Percentiles rank a stretch among this genome's conserved stretches.
Evolutionary conservation across 2,329 filamentous ascomycete genomes (phyloP).

Genomic region (Colletotrichum tabaci): DNA sequence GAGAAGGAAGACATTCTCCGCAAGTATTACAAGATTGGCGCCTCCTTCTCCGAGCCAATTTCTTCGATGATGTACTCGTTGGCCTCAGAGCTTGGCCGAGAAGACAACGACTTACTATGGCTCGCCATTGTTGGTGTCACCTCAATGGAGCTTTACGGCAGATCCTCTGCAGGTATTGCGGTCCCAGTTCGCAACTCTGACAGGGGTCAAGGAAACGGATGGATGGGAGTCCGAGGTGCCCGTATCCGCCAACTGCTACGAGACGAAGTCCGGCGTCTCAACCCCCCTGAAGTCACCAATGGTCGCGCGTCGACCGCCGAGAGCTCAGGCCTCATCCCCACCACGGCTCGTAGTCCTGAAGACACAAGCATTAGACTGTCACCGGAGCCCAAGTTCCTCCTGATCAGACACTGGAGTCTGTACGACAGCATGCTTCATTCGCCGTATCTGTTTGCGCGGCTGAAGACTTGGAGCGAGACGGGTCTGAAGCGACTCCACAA

Average conservation of each 20-base stretch:
- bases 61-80: constrained; percentile 95
- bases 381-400: constrained; percentile 91
- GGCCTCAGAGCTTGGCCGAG: constrained; percentile 92
- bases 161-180: constrained; percentile 85
- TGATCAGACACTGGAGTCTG: constrained; percentile 96
- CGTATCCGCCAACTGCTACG: constrained; percentile 88
- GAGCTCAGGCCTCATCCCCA: constrained; percentile 86
- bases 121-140: constrained; percentile 93
- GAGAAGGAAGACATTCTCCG: constrained; percentile 84
- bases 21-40: constrained; percentile 88
- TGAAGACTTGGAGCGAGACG: constrained; percentile 94
- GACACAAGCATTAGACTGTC: constrained; percentile 94
- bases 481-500: constrained; percentile 93
- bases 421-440: constrained; percentile 99
- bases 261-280: constrained; percentile 94
- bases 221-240: constrained; percentile 86
- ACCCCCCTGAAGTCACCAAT: constrained; percentile 80
- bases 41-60: constrained; percentile 94
- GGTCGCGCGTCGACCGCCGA: constrained; percentile 75
- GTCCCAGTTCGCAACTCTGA: constrained; percentile 70
- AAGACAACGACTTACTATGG: constrained; percentile 98
- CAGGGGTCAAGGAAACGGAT: constrained; percentile 74
- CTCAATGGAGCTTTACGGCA: constrained; percentile 92
- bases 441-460: constrained; percentile 89
- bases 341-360: constrained; percentile 87